Conservation (phyloP, 2,329 filamentous ascomycete species). For the Diplocarpon mali region DNA sequence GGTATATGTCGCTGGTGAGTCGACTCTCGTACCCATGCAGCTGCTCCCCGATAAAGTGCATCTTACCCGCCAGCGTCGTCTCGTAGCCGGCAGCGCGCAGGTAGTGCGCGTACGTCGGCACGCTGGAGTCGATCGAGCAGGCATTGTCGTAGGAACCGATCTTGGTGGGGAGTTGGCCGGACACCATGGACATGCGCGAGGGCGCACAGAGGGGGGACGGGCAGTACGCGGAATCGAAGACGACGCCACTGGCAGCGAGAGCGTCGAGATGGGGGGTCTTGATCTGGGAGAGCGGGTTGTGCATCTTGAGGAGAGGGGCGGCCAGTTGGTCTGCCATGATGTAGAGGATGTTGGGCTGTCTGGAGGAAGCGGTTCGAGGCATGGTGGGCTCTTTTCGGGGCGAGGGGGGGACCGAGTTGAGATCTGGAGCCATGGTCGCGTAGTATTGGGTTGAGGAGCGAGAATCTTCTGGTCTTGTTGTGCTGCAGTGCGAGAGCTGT, state of each 20-base stretch:
- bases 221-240: conserved; percentile 91
- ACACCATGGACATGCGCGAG: conserved; percentile 90
- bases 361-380: conserved; percentile 16
- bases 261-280: conserved; percentile 84
- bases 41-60: conserved; percentile 95
- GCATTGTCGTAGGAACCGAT: conserved; percentile 91
- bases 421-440: conserved; percentile 54
- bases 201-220: conserved; percentile 87
- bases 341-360: conserved; percentile 69
- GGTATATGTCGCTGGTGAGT: conserved; percentile 91
- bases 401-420: conserved; percentile 58
- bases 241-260: conserved; percentile 69
- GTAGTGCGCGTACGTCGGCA: conserved; percentile 89
- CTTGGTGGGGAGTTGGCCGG: conserved; percentile 80
- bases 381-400: conserved; percentile 27
- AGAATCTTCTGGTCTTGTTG: too few relatives aligned
- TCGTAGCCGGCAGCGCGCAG: conserved; percentile 77
- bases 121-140: conserved; percentile 69
- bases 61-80: conserved; percentile 85
- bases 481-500: too few relatives aligned
- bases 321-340: conserved; percentile 97
- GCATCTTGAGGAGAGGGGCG: conserved; percentile 82
- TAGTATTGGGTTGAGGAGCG: background rate
- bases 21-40: conserved; percentile 88
- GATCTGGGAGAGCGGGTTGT: conserved; percentile 80